Evolutionary conservation across 2,329 filamentous ascomycete genomes (phyloP), one percentile per base, ranked within the genome.

Genomic region (Aspergillus fructus): DNA sequence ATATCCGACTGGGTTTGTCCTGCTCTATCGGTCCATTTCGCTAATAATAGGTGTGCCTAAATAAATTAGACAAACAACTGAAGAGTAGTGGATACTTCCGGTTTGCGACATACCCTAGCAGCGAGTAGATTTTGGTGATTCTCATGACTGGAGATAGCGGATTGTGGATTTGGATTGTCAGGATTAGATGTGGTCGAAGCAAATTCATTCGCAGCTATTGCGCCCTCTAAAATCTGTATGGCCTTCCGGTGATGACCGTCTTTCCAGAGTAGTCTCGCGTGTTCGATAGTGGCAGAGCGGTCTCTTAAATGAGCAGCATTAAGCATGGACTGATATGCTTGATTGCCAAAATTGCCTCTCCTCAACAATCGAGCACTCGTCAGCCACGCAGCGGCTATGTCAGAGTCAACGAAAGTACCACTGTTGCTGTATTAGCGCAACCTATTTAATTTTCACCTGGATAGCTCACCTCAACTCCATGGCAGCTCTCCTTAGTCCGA

Each of bases 11-110:
- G 90, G 2, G 92, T 96, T 72, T 97, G 93, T 5, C 94, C 94
- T n/a, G 93, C 90, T 55, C 84, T 88, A 69, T 97, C 96, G 27
- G 97, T 87, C 96, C 96, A 99, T 72, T 97, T 97, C 12, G 94
- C 94, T 24, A 97, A 84, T 37, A 97, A 81, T 8, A 99, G 81
- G 69, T 96, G 88, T 23, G 94, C 93, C 71, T 91, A 47, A 39
- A 33, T 9, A 42, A 13, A 53, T 58, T 53, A 65, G 63, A 42
- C n/a, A 37, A 34, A 21, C 17, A n/a, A 13, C 7, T 9, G 48
- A 5, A 19, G 11, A n/a, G n/a, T 11, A 19, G n/a, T 23, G 5
- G 19, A 11, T 5, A 8, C 13, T 15, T 4, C 23, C 43, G 7
- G 19, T 8, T 13, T 37, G 21, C 19, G 12, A 58, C 66, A 41